Evolutionary conservation across 805 yeast species (phyloP).

Genomic region (Saturnispora serradocipensis): DNA sequence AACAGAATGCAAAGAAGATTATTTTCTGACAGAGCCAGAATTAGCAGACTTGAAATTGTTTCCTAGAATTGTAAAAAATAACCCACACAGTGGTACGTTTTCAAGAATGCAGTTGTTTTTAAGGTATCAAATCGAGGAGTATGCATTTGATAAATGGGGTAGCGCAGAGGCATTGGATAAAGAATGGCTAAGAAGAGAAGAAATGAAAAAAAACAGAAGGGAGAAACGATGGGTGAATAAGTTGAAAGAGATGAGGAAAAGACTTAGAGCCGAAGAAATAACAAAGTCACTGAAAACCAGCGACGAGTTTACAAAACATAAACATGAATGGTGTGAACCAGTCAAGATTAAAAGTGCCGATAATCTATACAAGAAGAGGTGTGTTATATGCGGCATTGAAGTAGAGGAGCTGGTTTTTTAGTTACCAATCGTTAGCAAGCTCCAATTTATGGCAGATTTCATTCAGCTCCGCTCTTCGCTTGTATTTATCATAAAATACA

Average conservation of each 20-base stretch:
- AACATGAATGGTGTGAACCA: conserved; percentile 66
- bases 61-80: conserved; percentile 78
- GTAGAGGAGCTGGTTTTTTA: conserved; percentile 54
- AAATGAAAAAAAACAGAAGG: conserved; percentile 56
- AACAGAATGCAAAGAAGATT: conserved; percentile 92
- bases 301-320: conserved; percentile 43
- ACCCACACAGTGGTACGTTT: conserved; percentile 85
- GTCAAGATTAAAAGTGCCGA: conserved; percentile 20
- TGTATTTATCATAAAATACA: conserved; percentile 45
- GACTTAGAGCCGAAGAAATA: conserved; percentile 85
- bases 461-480: conserved; percentile 27
- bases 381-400: conserved; percentile 76
- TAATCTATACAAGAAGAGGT: conserved; percentile 45
- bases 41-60: conserved; percentile 59
- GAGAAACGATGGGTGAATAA: conserved; percentile 75
- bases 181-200: conserved; percentile 87
- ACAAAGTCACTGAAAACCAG: conserved; percentile 62
- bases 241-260: conserved; percentile 78
- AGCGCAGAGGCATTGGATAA: conserved; percentile 77
- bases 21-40: conserved; percentile 89
- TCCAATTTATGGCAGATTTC: conserved; percentile 6
- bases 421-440: conserved; percentile 19
- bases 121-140: conserved; percentile 87
- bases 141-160: conserved; percentile 92
- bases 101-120: conserved; percentile 89